These are phyloP conservation scores for Fusarium nisikadoi DNA, from an alignment of 2,329 filamentous ascomycete genomes.

Conservation along the genomic window DNA sequence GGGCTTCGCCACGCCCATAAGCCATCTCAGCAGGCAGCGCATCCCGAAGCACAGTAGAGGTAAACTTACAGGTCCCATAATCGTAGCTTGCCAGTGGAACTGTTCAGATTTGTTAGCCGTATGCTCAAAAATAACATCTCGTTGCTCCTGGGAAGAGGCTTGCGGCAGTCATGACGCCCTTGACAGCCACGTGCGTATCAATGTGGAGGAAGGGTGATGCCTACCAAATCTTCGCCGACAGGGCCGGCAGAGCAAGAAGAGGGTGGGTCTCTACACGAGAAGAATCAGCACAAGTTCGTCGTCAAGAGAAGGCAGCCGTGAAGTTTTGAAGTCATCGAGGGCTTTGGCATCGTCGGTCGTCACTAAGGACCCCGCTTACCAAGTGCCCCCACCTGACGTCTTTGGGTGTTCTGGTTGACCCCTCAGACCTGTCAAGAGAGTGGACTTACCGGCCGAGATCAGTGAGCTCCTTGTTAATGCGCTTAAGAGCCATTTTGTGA, in stretches of 20 bases:
- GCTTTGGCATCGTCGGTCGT: slow-evolving; percentile 26
- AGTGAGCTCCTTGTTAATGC: slow-evolving; percentile 94
- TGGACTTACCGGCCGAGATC: slow-evolving; percentile 84
- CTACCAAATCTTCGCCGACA: slow-evolving; percentile 96
- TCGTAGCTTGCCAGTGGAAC: slow-evolving; percentile 99
- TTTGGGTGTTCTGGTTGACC: slow-evolving; percentile 44
- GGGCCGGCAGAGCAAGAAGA: slow-evolving; percentile 98
- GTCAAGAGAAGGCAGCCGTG: neutral
- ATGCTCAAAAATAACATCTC: slow-evolving; percentile 5
- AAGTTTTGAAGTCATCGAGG: slow-evolving; percentile 17
- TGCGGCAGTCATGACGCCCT: slow-evolving; percentile 26
- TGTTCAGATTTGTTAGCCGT: slow-evolving; percentile 54
- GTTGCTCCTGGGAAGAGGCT: neutral
- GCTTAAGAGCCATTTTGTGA: slow-evolving; percentile 83
- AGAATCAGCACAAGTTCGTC: slow-evolving; percentile 35
- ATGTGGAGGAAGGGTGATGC: slow-evolving; percentile 54
- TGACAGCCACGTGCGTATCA: slow-evolving; percentile 35
- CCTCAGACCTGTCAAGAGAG: slow-evolving; percentile 33
- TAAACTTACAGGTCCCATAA: slow-evolving; percentile 94
- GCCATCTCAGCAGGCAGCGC: slow-evolving; percentile 9
- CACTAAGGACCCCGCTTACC: slow-evolving; percentile 50
- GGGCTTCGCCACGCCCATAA: slow-evolving; percentile 29
- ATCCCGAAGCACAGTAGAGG: slow-evolving; percentile 1
- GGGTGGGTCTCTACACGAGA: slow-evolving; percentile 82
- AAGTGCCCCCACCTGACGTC: slow-evolving; percentile 52